These are phyloP conservation scores for Theileria annulata DNA, from an alignment of 169 alveolate genomes.

Conservation along the genomic window DNA sequence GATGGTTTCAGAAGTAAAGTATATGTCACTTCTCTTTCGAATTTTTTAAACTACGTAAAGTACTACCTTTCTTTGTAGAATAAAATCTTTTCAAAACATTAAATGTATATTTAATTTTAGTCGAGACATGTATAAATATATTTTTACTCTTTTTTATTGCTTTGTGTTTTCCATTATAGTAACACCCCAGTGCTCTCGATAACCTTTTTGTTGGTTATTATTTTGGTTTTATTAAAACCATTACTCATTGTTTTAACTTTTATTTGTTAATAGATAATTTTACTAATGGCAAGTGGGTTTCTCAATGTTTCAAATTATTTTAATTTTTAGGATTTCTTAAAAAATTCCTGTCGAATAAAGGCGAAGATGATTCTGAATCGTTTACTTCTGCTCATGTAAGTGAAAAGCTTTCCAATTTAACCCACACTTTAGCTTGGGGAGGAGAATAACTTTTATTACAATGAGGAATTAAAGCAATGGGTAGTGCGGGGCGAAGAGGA, in stretches of 20 bases:
- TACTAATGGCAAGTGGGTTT: slow-evolving; percentile 17
- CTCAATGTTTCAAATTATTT: background rate
- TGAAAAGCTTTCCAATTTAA: background rate
- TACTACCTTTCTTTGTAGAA: slow-evolving; percentile 60
- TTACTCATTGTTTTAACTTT: background rate
- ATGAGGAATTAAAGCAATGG: slow-evolving; percentile 82
- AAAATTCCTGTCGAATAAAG: slow-evolving; percentile 15
- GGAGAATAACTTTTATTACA: slow-evolving; percentile 83
- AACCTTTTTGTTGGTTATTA: background rate
- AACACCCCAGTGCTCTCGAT: slow-evolving; percentile 11
- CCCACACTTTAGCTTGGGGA: slow-evolving; percentile 79
- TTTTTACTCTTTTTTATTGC: background rate
- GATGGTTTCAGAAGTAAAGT: slow-evolving; percentile 74
- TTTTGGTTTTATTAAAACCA: background rate
- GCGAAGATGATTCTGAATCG: slow-evolving; percentile 26
- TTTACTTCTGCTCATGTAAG: slow-evolving; percentile 69
- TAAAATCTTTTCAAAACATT: background rate
- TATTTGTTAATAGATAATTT: background rate
- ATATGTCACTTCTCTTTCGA: slow-evolving; percentile 60
- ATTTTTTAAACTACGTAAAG: slow-evolving; percentile 56
- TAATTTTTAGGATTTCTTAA: slow-evolving; percentile 29
- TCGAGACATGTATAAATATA: background rate
- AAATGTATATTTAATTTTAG: background rate
- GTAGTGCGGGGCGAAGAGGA: slow-evolving; percentile 86
- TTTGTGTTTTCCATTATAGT: background rate